A percentile compares a stretch with the other conserved stretches of the same genome.
Conservation (phyloP, 2,329 filamentous ascomycete species). For the Fusarium zealandicum region DNA sequence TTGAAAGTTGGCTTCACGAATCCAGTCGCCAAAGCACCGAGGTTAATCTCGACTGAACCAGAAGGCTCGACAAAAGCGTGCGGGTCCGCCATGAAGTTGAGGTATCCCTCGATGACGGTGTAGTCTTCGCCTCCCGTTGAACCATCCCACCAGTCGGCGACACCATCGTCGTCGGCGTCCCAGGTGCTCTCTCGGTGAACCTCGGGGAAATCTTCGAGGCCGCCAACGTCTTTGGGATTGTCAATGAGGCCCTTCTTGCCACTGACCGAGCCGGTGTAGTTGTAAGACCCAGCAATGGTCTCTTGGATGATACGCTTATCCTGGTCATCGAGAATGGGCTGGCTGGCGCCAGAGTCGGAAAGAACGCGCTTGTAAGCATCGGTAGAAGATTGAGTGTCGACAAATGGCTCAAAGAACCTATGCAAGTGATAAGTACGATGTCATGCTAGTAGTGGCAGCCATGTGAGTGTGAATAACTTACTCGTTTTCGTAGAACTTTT, state of each 20-base stretch:
- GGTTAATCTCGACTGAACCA: constrained; percentile 35
- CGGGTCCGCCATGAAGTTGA: constrained; percentile 48
- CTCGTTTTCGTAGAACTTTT: constrained; percentile 41
- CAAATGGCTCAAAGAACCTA: constrained; percentile 43
- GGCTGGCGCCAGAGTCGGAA: constrained; percentile 43
- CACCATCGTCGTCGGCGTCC: constrained; percentile 45
- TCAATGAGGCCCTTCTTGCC: constrained; percentile 46
- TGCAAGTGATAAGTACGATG: not conserved
- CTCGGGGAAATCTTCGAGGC: constrained; percentile 44
- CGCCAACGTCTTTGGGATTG: constrained; percentile 44
- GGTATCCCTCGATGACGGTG: constrained; percentile 44
- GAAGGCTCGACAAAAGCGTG: constrained; percentile 43
- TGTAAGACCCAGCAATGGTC: constrained; percentile 41
- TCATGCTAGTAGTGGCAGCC: not conserved
- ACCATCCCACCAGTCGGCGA: constrained; percentile 48
- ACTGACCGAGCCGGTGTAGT: constrained; percentile 42
- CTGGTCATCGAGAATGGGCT: constrained; percentile 44
- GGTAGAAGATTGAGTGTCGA: constrained; percentile 41
- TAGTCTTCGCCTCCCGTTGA: constrained; percentile 44
- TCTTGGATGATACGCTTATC: constrained; percentile 46
- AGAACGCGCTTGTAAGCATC: constrained; percentile 48
- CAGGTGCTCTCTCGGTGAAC: constrained; percentile 36
- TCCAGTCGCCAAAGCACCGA: constrained; percentile 35
- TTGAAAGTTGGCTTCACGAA: constrained; percentile 18
- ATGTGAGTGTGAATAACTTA: not conserved